Conservation (phyloP, 2,329 filamentous ascomycete genomes). For the Fusarium sp. region DNA sequence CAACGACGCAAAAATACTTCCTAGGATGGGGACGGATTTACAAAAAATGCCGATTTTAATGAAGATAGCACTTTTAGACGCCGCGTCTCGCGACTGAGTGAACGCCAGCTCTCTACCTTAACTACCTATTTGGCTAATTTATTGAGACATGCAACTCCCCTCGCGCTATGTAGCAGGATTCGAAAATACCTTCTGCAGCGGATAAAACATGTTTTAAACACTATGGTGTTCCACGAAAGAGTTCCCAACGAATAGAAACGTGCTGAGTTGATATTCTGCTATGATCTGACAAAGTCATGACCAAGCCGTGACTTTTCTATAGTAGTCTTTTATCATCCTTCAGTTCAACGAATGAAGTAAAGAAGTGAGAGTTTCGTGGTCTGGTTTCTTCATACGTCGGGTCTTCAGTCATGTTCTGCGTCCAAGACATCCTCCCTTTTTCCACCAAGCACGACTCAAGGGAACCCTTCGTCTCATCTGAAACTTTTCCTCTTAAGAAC, state of each 20-base stretch:
- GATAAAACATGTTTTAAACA: background rate
- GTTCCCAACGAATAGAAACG: background rate
- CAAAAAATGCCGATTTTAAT: background rate
- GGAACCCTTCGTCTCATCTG: conserved; percentile 1
- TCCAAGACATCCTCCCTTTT: conserved; percentile 27
- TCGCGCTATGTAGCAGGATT: background rate
- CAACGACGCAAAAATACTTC: background rate
- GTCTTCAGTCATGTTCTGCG: background rate
- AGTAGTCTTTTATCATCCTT: background rate
- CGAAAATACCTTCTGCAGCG: background rate
- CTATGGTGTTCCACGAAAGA: background rate
- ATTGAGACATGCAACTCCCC: background rate
- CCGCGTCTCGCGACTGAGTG: background rate
- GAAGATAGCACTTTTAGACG: background rate
- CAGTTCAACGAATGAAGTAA: background rate
- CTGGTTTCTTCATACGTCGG: background rate
- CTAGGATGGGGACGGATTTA: background rate
- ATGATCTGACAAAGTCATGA: background rate
- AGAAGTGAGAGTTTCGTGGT: background rate
- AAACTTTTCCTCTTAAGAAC: conserved; percentile 2
- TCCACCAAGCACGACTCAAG: conserved; percentile 7
- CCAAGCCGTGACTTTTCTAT: background rate
- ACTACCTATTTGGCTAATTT: background rate
- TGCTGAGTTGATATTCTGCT: background rate
- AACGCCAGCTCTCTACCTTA: background rate